A percentile compares a stretch with the other conserved stretches of the same genome.
phyloP scores from a whole-genome alignment of 805 yeast genomes.

The Ogataea angusta region DNA sequence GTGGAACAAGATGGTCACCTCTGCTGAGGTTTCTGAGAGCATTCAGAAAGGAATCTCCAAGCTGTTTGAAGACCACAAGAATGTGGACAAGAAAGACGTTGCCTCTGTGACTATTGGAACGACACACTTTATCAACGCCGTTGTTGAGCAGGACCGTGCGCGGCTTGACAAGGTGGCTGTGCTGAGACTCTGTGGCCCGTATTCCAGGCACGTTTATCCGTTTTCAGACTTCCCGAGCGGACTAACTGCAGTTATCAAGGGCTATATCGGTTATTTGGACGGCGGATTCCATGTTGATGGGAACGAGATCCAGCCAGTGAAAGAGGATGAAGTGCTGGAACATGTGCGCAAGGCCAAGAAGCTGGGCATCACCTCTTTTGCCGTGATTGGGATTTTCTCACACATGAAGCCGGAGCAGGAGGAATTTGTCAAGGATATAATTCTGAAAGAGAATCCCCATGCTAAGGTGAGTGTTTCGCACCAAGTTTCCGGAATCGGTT shows the following conservation, averaged over 20 bases:
- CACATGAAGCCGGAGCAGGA: slow-evolving; percentile 40
- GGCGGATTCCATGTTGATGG: slow-evolving; percentile 47
- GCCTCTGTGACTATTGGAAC: slow-evolving; percentile 48
- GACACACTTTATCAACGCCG: slow-evolving; percentile 50
- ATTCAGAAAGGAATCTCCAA: slow-evolving; percentile 36
- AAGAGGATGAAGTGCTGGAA: slow-evolving; percentile 22
- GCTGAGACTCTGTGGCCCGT: slow-evolving; percentile 44
- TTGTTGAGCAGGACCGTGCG: slow-evolving; percentile 42
- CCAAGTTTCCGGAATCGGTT: slow-evolving; percentile 42
- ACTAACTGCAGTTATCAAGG: slow-evolving; percentile 33
- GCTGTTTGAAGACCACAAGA: slow-evolving; percentile 28
- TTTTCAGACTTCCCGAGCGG: slow-evolving; percentile 45
- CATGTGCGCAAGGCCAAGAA: slow-evolving; percentile 29
- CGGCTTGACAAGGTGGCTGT: slow-evolving; percentile 44
- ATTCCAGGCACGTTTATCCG: slow-evolving; percentile 37
- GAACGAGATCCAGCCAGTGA: slow-evolving; percentile 33
- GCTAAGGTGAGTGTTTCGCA: slow-evolving; percentile 38
- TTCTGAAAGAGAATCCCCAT: slow-evolving; percentile 34
- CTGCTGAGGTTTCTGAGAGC: slow-evolving; percentile 43
- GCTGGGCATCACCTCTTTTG: slow-evolving; percentile 36
- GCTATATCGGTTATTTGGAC: slow-evolving; percentile 35
- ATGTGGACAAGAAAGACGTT: slow-evolving; percentile 28
- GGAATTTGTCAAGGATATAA: slow-evolving; percentile 30
- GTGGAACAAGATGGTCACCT: slow-evolving; percentile 43
- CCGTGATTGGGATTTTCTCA: slow-evolving; percentile 41